Evolutionary conservation across 345 rosid genomes (phyloP).

Genomic region (Kandelia obovata): DNA sequence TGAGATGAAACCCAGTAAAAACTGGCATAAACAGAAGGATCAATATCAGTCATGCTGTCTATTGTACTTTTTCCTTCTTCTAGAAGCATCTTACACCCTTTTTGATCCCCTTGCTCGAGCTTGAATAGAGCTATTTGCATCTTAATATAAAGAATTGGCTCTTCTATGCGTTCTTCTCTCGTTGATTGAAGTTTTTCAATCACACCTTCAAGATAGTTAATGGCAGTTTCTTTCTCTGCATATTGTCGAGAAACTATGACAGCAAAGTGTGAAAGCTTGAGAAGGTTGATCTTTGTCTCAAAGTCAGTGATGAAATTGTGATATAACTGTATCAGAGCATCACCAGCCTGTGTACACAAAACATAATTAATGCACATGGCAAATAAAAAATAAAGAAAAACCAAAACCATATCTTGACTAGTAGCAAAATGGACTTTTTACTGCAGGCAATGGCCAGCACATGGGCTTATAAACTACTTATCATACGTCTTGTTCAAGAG

Average conservation of each 20-base stretch:
- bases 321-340: constrained; percentile 83
- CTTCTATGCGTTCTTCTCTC: constrained; percentile 75
- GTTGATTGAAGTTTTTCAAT: constrained; percentile 79
- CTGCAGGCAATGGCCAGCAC: too few species aligned
- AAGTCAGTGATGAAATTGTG: constrained; percentile 92
- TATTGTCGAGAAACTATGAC: constrained; percentile 92
- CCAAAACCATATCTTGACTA: not conserved
- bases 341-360: constrained; percentile 65
- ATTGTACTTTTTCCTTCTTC: constrained; percentile 84
- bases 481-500: too few species aligned
- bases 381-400: not conserved
- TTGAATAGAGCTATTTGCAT: constrained; percentile 83
- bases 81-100: constrained; percentile 83
- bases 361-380: not conserved
- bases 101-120: constrained; percentile 85
- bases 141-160: constrained; percentile 84
- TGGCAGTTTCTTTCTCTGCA: constrained; percentile 93
- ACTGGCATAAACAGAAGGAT: constrained; percentile 89
- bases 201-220: constrained; percentile 73
- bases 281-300: constrained; percentile 96
- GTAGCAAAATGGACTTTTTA: not conserved
- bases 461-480: too few species aligned
- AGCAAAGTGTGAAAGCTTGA: constrained; percentile 96
- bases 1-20: constrained; percentile 95
- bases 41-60: constrained; percentile 96